Conservation (phyloP, 768 basidiomycete genomes). For the Postia placenta region DNA sequence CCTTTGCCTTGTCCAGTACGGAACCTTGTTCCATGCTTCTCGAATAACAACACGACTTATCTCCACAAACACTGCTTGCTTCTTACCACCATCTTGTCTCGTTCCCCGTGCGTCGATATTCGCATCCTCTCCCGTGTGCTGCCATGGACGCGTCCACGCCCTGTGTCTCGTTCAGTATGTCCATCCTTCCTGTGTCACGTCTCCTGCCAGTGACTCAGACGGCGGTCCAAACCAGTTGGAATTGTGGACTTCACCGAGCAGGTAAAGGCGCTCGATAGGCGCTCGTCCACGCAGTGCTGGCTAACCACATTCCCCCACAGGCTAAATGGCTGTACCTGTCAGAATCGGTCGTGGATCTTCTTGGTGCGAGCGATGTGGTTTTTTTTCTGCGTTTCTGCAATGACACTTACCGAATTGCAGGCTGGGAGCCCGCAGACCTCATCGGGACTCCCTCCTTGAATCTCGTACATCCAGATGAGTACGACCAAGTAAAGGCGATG, state of each 20-base stretch:
- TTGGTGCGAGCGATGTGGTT: slow-evolving; percentile 11
- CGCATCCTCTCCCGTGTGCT: background rate
- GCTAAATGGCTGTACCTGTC: slow-evolving; percentile 25
- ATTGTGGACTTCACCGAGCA: slow-evolving; percentile 79
- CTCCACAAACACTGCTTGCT: slow-evolving; percentile 8
- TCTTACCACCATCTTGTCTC: slow-evolving; percentile 1
- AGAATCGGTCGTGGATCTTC: slow-evolving; percentile 20
- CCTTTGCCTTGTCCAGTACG: background rate
- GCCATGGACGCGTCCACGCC: slow-evolving; percentile 31
- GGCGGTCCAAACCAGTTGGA: slow-evolving; percentile 41
- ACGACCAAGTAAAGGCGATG: slow-evolving; percentile 53
- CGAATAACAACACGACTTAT: slow-evolving; percentile 17
- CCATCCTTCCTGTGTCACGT: slow-evolving; percentile 6
- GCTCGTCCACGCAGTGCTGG: slow-evolving; percentile 3
- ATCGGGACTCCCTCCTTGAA: slow-evolving; percentile 63
- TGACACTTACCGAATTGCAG: slow-evolving; percentile 27
- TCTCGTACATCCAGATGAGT: slow-evolving; percentile 80
- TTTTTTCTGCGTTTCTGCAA: background rate
- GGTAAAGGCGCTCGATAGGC: slow-evolving; percentile 30
- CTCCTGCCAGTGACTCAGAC: background rate
- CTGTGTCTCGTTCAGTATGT: slow-evolving; percentile 74
- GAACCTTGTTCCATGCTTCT: slow-evolving; percentile 8
- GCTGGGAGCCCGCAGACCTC: slow-evolving; percentile 69
- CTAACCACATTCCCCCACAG: slow-evolving; percentile 11
- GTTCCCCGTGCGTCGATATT: slow-evolving; percentile 1